Conservation (phyloP, 1,284 basidiomycete species). For the Thelephora terrestris region DNA sequence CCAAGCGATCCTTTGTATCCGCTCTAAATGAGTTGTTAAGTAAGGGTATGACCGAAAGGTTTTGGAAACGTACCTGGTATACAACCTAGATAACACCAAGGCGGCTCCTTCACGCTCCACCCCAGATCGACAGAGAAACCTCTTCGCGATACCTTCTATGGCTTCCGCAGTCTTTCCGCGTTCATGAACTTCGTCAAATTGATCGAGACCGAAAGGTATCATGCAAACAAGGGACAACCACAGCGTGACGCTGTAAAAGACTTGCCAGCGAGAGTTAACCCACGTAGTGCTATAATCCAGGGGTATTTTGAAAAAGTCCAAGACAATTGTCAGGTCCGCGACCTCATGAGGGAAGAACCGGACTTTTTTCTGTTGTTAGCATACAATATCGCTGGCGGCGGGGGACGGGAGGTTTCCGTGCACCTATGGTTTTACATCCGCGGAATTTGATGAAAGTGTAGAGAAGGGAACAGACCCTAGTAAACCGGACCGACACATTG, state of each 20-base stretch:
- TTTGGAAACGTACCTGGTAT: conserved; percentile 49
- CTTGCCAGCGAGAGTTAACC: conserved; percentile 54
- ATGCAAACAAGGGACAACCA: conserved; percentile 94
- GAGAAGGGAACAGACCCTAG: conserved; percentile 48
- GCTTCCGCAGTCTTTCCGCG: conserved; percentile 38
- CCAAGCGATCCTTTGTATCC: conserved; percentile 44
- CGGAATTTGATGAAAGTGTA: conserved; percentile 85
- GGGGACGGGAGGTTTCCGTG: conserved; percentile 12
- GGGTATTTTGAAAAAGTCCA: conserved; percentile 52
- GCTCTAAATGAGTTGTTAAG: conserved; percentile 34
- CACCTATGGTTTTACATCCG: conserved; percentile 91
- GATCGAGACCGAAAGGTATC: conserved; percentile 86
- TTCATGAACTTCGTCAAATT: conserved; percentile 58
- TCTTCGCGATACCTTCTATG: conserved; percentile 53
- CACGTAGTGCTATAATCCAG: neutral
- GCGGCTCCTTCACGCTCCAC: conserved; percentile 77
- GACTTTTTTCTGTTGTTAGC: conserved; percentile 33
- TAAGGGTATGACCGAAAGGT: neutral
- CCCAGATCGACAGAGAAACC: conserved; percentile 58
- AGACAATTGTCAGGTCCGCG: conserved; percentile 66
- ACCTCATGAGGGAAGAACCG: conserved; percentile 90
- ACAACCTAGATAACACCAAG: conserved; percentile 62
- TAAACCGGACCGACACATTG: conserved; percentile 22
- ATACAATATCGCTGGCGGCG: conserved; percentile 9
- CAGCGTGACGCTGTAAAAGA: conserved; percentile 78